phyloP scores from a whole-genome alignment of 352 stramenopile species.

The Globisporangium recalcitrans region DNA sequence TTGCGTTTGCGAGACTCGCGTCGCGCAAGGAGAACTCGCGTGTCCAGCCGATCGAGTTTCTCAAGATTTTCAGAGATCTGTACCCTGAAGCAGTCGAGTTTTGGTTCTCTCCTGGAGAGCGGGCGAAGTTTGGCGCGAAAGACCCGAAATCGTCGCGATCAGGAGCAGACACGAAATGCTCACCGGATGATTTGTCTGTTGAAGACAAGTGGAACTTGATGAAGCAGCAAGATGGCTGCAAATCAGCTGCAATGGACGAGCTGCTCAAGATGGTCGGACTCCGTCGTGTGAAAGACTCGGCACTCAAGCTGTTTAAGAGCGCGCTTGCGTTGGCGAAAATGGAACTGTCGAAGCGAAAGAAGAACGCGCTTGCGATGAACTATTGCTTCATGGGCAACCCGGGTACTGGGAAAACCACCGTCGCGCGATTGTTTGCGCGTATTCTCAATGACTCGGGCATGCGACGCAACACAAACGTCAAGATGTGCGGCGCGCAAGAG shows the following conservation, averaged over 20 bases:
- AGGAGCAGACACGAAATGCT: neutral
- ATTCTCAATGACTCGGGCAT: constrained; percentile 77
- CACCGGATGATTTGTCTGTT: constrained; percentile 7
- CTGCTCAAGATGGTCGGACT: constrained; percentile 80
- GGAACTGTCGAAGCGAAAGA: constrained; percentile 48
- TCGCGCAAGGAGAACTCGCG: constrained; percentile 12
- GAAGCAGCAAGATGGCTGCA: constrained; percentile 37
- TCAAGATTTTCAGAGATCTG: constrained; percentile 42
- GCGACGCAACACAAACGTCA: constrained; percentile 31
- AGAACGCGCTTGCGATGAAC: constrained; percentile 64
- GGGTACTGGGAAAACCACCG: constrained; percentile 74
- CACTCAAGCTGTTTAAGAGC: constrained; percentile 71
- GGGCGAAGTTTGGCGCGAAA: constrained; percentile 7
- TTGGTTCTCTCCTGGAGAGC: constrained; percentile 40
- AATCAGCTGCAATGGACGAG: constrained; percentile 75
- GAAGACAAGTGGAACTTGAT: constrained; percentile 60
- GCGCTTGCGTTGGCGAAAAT: constrained; percentile 57
- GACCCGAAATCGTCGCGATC: neutral
- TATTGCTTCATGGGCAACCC: constrained; percentile 77
- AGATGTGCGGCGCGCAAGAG: constrained; percentile 54
- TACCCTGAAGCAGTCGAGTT: constrained; percentile 42
- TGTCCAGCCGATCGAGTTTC: constrained; percentile 27
- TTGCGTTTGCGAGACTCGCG: constrained; percentile 42
- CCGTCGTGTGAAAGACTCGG: constrained; percentile 73
- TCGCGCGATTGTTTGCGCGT: constrained; percentile 75